Base-by-base conservation (phyloP, 2,329 filamentous ascomycete species). In the Rosellinia necatrix region DNA sequence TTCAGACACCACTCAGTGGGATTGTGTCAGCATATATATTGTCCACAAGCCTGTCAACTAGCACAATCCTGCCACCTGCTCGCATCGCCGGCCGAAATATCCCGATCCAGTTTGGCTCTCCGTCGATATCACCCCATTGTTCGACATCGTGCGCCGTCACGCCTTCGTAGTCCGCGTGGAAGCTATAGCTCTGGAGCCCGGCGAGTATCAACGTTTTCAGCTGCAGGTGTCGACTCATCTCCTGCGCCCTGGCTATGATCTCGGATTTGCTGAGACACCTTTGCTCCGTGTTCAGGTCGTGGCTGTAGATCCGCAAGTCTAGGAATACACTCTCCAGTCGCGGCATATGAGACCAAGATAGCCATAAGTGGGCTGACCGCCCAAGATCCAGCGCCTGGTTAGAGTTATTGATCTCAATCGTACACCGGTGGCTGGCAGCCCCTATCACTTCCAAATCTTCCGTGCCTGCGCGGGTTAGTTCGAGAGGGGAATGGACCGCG, bases 301-400 rank as follows among this genome's bases (percentile, higher is more conserved):
- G 60, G 30, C 66, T 66, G 19, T 68, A 68, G 2, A 65, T 59
- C 3, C 66, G 66, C n/a, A 69, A 21, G 34, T 69, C 67, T 0
- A 69, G 53, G 6, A 62, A 58, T 5, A 69, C 61, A 40, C 58
- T 69, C 50, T 66, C 59, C 1, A 68, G 62, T 9, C 48, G 52
- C 4, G 62, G 58, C 66, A 69, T 67, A 46, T 52, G 50, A 6
- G 59, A 64, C 67, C 67, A 69, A 2, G 65, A 66, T 8, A 69
- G 19, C 61, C 60, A 67, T 7, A 69, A 24, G 13, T 61, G 62
- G 13, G 64, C 55, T 2, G 60, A 52, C 2, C 64, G 59, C 21
- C 67, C 64, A 1, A 65, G 38, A 25, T 68, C 62, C 1, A 69
- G 42, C 2, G 49, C 49, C 1, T 46, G 27, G n/a, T 64, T 38